Evolutionary conservation across 169 alveolate genomes (phyloP), one percentile per base, ranked within the genome.

Genomic region (Eimeria nieschulzi): DNA sequence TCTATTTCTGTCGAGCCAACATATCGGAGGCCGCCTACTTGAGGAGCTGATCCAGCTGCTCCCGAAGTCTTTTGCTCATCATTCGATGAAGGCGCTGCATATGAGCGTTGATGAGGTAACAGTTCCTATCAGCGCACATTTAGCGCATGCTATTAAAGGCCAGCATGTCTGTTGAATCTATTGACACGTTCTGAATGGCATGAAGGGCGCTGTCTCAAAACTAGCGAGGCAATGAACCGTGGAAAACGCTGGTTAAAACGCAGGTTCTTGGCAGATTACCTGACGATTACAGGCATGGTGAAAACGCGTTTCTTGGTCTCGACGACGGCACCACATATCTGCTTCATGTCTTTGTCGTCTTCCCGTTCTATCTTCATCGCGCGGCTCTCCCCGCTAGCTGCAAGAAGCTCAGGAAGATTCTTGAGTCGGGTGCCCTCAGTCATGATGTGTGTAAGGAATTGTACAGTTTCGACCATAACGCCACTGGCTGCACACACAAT

Each of bases 391-490:
- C 95, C 95, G 21, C 93, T 87, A 1, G 95, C 95, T 17, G 95
- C 94, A 68, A 93, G 63, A 19, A 92, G 92, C 93, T 95, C 96
- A 0, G 96, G 97, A 90, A 94, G 46, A 91, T 95, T 92, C 93
- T 80, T 91, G 25, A 88, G 92, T 10, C 96, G 92, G 51, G 94
- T 92, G 46, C 91, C 91, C n/a, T 95, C 96, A 5, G 91, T 87
- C 72, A 95, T 79, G 83, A 92, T 92, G 70, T 84, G 78, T 26
- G 94, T 90, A 78, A 94, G 90, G 83, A 96, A 95, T 85, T 97
- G 98, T 55, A 97, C 94, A 12, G 98, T 96, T 59, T 97, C 98
- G 54, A 97, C 93, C 93, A 95, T 92, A 13, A 96, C 97, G 55
- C 98, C 98, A 72, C 94, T 95, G 26, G 97, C 96, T 88, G 91